These are phyloP conservation scores for Aspergillus ostianus DNA, from an alignment of 495 filamentous ascomycete genomes.

Conservation along the genomic window DNA sequence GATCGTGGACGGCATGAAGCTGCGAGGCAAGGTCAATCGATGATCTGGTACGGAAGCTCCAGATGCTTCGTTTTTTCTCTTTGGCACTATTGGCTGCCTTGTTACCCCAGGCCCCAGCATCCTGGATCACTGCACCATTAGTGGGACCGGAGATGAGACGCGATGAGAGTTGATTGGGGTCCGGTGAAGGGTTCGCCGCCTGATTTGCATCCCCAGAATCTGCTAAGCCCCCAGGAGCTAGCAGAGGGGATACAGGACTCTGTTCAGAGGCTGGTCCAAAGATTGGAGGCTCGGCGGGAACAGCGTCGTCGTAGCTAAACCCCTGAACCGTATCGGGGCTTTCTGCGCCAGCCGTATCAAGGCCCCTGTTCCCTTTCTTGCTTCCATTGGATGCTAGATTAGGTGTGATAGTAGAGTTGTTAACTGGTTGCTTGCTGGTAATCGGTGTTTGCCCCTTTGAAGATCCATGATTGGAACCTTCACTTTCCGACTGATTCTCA, in stretches of 20 bases:
- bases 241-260: slow-evolving; percentile 32
- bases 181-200: slow-evolving; percentile 15
- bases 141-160: slow-evolving; percentile 83
- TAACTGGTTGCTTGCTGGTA: slow-evolving; percentile 16
- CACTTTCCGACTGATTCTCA: slow-evolving; percentile 61
- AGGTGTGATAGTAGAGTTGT: slow-evolving; percentile 22
- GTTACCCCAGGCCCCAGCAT: slow-evolving; percentile 84
- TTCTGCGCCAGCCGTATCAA: slow-evolving; percentile 41
- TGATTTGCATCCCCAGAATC: slow-evolving; percentile 30
- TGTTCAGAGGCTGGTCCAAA: slow-evolving; percentile 53
- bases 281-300: slow-evolving; percentile 67
- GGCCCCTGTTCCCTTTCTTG: slow-evolving; percentile 49
- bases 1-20: slow-evolving; percentile 37
- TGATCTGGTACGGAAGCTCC: slow-evolving; percentile 75
- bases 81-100: slow-evolving; percentile 55
- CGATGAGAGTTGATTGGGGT: slow-evolving; percentile 35
- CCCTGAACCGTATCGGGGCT: slow-evolving; percentile 61
- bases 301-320: slow-evolving; percentile 81
- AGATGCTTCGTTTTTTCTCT: slow-evolving; percentile 92
- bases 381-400: slow-evolving; percentile 26
- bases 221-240: slow-evolving; percentile 25
- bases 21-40: slow-evolving; percentile 56
- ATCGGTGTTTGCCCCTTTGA: slow-evolving; percentile 24
- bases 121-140: slow-evolving; percentile 81
- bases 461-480: slow-evolving; percentile 24